Conservation (phyloP, 2,329 filamentous ascomycete species). For the Arthrocladium fulminans region DNA sequence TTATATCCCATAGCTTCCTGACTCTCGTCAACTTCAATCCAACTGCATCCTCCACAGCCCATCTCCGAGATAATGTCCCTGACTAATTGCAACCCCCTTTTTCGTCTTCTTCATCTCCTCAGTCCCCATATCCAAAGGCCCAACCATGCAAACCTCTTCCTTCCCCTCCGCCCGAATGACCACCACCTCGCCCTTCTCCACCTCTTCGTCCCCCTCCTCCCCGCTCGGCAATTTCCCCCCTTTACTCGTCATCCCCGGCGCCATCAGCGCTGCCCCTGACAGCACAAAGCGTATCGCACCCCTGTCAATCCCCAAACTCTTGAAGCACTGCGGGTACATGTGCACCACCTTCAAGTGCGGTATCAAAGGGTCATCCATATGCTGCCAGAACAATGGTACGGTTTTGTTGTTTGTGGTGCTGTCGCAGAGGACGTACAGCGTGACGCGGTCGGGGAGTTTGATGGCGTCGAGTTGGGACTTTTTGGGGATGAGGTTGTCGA, state of each 20-base stretch:
- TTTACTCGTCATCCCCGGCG: slow-evolving; percentile 75
- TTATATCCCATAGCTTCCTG: not conserved
- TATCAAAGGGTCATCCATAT: slow-evolving; percentile 65
- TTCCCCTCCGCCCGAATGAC: slow-evolving; percentile 91
- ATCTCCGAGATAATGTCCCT: slow-evolving; percentile 88
- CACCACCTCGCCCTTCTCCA: slow-evolving; percentile 74
- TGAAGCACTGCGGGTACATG: slow-evolving; percentile 76
- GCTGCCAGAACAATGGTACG: slow-evolving; percentile 84
- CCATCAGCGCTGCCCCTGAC: slow-evolving; percentile 89
- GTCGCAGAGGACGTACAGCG: slow-evolving; percentile 71
- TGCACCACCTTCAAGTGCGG: slow-evolving; percentile 87
- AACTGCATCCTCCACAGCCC: slow-evolving; percentile 72
- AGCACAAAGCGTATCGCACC: slow-evolving; percentile 96
- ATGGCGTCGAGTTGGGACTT: slow-evolving; percentile 83
- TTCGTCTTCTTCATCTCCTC: slow-evolving; percentile 88
- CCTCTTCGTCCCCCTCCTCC: slow-evolving; percentile 49
- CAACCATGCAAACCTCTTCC: slow-evolving; percentile 80
- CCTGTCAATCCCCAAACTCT: slow-evolving; percentile 79
- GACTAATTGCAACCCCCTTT: slow-evolving; percentile 89
- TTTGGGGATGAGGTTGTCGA: slow-evolving; percentile 92
- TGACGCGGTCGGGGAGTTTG: slow-evolving; percentile 85
- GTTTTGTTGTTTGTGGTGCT: slow-evolving; percentile 23
- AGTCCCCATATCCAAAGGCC: slow-evolving; percentile 72
- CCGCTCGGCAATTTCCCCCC: slow-evolving; percentile 64
- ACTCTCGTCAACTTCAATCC: slow-evolving; percentile 34